phyloP scores from a whole-genome alignment of 148 eudicot species.

The Rhododendron ovatum region DNA sequence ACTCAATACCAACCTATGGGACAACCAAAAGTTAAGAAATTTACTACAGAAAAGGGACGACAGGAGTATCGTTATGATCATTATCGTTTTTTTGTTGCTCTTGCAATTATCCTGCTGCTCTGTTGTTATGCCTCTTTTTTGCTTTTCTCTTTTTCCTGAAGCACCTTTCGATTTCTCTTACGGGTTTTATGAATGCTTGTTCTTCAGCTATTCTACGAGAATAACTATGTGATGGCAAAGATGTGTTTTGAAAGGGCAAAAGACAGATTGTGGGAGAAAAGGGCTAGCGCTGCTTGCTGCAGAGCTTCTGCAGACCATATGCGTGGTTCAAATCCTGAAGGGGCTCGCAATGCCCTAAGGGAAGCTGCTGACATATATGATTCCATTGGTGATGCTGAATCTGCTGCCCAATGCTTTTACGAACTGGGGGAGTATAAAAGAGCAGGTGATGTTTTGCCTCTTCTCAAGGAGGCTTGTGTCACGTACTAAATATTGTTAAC shows the following conservation, averaged over 20 bases:
- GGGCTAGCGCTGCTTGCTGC: conserved; percentile 60
- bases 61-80: neutral
- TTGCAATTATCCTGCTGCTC: neutral
- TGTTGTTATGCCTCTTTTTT: neutral
- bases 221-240: conserved; percentile 69
- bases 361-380: conserved; percentile 73
- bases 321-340: conserved; percentile 39
- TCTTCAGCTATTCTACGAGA: conserved; percentile 52
- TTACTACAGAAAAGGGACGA: no score
- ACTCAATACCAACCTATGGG: no score
- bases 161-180: neutral
- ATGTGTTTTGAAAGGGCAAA: conserved; percentile 85
- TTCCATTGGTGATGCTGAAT: conserved; percentile 12
- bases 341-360: conserved; percentile 32
- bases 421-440: no score
- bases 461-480: no score
- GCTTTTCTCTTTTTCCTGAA: neutral
- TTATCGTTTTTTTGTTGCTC: neutral
- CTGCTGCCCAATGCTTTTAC: no score
- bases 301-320: conserved; percentile 38
- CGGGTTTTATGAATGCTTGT: neutral
- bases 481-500: no score
- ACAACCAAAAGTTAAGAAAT: no score
- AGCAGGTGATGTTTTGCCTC: no score
- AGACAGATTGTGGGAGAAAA: conserved; percentile 52